Evolutionary conservation across 768 basidiomycete species (phyloP).

Genomic region (Lentinus tigrinus): DNA sequence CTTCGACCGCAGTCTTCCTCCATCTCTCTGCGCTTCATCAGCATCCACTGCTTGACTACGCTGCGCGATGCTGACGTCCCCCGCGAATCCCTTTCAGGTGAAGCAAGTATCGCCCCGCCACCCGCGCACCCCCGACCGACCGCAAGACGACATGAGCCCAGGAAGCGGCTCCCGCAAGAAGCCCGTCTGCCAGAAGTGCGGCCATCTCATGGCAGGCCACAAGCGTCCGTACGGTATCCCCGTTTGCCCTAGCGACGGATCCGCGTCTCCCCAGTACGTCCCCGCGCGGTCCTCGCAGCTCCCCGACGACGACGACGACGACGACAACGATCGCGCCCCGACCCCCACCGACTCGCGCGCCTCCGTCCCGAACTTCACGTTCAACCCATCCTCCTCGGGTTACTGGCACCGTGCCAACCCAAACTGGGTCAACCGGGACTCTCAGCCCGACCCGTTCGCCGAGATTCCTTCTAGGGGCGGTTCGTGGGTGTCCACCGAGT

Average conservation of each 20-base stretch:
- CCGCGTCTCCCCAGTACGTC: slow-evolving; percentile 3
- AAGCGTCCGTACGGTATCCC: slow-evolving; percentile 32
- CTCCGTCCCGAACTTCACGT: slow-evolving; percentile 3
- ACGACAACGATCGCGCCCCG: slow-evolving; percentile 3
- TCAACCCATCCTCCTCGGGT: slow-evolving; percentile 20
- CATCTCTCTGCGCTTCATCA: neutral
- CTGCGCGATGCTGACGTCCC: neutral
- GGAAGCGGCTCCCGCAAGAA: slow-evolving; percentile 25
- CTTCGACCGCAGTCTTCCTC: neutral
- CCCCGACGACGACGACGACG: neutral
- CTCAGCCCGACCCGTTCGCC: neutral
- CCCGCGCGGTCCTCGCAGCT: slow-evolving; percentile 3
- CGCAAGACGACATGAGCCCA: slow-evolving; percentile 2
- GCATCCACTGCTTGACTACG: neutral
- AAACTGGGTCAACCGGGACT: slow-evolving; percentile 30
- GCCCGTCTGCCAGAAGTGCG: slow-evolving; percentile 35
- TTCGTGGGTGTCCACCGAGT: slow-evolving; percentile 28
- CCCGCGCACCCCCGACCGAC: neutral
- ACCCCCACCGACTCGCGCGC: neutral
- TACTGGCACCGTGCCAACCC: slow-evolving; percentile 33
- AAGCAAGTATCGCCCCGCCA: neutral
- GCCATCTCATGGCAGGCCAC: slow-evolving; percentile 39
- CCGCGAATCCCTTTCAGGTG: slow-evolving; percentile 1
- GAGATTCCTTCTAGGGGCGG: neutral
- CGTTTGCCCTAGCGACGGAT: slow-evolving; percentile 28